phyloP scores from a whole-genome alignment of 2,329 filamentous ascomycete species.

The Geosmithia morbida region DNA sequence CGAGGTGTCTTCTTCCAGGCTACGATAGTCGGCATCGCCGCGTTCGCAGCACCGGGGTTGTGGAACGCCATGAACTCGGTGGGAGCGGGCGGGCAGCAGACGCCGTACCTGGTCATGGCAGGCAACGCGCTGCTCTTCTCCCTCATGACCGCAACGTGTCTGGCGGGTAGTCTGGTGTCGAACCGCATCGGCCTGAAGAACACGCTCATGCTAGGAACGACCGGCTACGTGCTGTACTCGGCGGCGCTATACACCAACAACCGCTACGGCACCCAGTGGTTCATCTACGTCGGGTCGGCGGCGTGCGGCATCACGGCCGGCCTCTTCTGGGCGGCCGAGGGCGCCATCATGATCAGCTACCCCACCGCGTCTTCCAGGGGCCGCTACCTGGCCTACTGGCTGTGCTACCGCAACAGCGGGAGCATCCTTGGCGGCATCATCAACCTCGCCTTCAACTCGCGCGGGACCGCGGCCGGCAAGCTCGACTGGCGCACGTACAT shows the following conservation, averaged over 20 bases:
- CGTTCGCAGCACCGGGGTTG: conserved; percentile 21
- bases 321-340: conserved; percentile 14
- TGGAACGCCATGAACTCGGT: conserved; percentile 10
- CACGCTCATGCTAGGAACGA: conserved; percentile 24
- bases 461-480: conserved; percentile 12
- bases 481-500: conserved; percentile 12
- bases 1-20: conserved; percentile 37
- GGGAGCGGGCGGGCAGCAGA: conserved; percentile 32
- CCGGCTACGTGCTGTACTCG: conserved; percentile 29
- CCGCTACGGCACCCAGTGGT: conserved; percentile 24
- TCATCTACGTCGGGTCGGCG: conserved; percentile 22
- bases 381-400: conserved; percentile 19
- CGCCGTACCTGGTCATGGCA: conserved; percentile 49
- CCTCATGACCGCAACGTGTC: conserved; percentile 31
- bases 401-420: conserved; percentile 25
- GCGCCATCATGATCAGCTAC: conserved; percentile 4
- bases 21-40: conserved; percentile 34
- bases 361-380: conserved; percentile 9
- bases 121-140: conserved; percentile 35
- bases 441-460: conserved; percentile 28
- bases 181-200: conserved; percentile 10
- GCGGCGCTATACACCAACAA: conserved; percentile 32
- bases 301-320: conserved; percentile 21
- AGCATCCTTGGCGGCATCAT: conserved; percentile 31
- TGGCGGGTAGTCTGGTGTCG: conserved; percentile 25